phyloP scores from a whole-genome alignment of 192 early-diverging fungal species.

The Coemansia erecta region DNA sequence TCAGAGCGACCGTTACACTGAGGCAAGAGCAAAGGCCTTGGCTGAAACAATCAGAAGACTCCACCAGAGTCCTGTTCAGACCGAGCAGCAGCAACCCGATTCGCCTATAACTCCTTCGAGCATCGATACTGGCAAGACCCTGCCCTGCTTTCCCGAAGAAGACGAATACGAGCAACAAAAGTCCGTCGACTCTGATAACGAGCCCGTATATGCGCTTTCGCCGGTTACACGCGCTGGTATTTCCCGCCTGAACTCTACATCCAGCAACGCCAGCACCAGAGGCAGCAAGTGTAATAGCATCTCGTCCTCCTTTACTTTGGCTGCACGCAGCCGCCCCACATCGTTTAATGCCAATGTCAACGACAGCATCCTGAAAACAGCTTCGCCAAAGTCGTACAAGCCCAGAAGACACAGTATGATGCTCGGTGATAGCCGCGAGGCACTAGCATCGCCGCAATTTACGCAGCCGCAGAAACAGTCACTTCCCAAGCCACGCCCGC shows the following conservation, averaged over 20 bases:
- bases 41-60: slow-evolving; percentile 38
- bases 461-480: slow-evolving; percentile 4
- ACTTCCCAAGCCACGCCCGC: not conserved
- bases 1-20: slow-evolving; percentile 22
- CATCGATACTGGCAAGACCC: slow-evolving; percentile 33
- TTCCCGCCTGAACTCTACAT: slow-evolving; percentile 14
- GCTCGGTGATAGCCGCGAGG: slow-evolving; percentile 22
- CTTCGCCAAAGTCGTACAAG: not conserved
- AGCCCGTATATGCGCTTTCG: slow-evolving; percentile 7
- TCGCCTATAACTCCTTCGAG: slow-evolving; percentile 40
- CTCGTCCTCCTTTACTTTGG: slow-evolving; percentile 17
- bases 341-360: slow-evolving; percentile 4
- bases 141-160: slow-evolving; percentile 43
- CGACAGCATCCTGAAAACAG: not conserved
- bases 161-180: slow-evolving; percentile 19
- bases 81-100: slow-evolving; percentile 2
- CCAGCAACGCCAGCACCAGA: not conserved
- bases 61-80: slow-evolving; percentile 17
- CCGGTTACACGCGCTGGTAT: slow-evolving; percentile 13
- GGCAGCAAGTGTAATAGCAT: slow-evolving; percentile 6
- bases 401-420: slow-evolving; percentile 5
- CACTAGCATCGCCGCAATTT: not conserved
- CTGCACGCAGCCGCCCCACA: slow-evolving; percentile 14
- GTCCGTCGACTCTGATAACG: not conserved
- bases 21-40: slow-evolving; percentile 30